Evolutionary conservation across 1,139 yeast genomes (phyloP).

Genomic region (Pichia kudriavzevii): DNA sequence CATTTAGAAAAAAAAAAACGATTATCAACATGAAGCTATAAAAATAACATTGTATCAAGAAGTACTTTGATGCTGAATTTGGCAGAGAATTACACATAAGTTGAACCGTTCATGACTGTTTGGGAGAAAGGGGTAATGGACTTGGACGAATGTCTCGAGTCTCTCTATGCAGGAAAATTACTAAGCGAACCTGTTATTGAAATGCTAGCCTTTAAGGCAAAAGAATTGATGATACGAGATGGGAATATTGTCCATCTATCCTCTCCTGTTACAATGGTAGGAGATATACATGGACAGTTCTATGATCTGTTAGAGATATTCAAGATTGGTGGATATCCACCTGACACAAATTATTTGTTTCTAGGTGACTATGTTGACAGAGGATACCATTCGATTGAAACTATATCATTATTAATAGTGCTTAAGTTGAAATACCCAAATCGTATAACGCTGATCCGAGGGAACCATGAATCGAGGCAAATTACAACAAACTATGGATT

Average conservation of each 20-base stretch:
- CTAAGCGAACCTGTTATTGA: conserved; percentile 63
- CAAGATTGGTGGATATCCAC: conserved; percentile 87
- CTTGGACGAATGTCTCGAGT: conserved; percentile 60
- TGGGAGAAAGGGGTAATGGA: conserved; percentile 29
- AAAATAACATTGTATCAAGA: too few species aligned
- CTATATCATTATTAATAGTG: conserved; percentile 77
- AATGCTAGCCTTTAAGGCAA: conserved; percentile 59
- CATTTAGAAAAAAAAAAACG: too few species aligned
- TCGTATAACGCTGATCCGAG: conserved; percentile 73
- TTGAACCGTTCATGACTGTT: too few species aligned
- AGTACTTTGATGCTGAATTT: too few species aligned
- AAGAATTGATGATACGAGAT: conserved; percentile 69
- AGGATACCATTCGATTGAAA: conserved; percentile 87
- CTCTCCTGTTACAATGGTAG: conserved; percentile 94
- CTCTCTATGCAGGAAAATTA: conserved; percentile 52
- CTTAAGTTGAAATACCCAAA: conserved; percentile 81
- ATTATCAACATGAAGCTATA: too few species aligned
- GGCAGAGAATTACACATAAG: too few species aligned
- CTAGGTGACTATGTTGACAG: conserved; percentile 90
- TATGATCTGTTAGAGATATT: conserved; percentile 90
- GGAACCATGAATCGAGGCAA: conserved; percentile 94
- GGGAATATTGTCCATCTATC: conserved; percentile 77
- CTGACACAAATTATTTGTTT: conserved; percentile 86
- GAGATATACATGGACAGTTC: conserved; percentile 97
- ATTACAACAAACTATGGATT: conserved; percentile 96